Evolutionary conservation across 306 rosid species (phyloP), one percentile per base, ranked within the genome.

Genomic region (Quercus variabilis): DNA sequence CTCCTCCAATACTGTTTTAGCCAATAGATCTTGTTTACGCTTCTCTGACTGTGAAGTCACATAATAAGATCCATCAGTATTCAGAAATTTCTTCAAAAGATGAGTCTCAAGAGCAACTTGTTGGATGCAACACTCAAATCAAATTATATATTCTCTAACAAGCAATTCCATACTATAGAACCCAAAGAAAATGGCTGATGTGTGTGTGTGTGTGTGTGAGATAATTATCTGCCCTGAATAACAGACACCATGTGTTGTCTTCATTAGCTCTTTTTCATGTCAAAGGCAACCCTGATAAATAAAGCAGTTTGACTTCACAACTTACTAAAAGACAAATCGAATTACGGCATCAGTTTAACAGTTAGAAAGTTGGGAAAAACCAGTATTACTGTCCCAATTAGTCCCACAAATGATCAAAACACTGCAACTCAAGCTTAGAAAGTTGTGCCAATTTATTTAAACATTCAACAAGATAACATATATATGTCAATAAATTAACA

Each of bases 1-100:
- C 86, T 91, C 93, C 91, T 90, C 97, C 86, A 81, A 81, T 75
- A 87, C 89, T 71, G 91, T 88, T 86, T 91, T 89, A 62, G 90
- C 93, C 84, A 91, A 80, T 78, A 90, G 89, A 70, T 91, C 99
- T 85, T 86, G 95, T 73, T 92, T 91, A 38, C 89, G 91, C 83
- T 90, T 90, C 85, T 90, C 97, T 17, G 98, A 93, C 99, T 91
- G 89, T 73, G 80, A 86, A 55, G 75, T 74, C n/a, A 52, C 41
- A 38, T 1, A 75, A 19, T 19, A 76, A 17, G 28, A 57, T 33
- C 55, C 43, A 74, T 21, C 51, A 69, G 63, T 54, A 63, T 55
- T 74, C 26, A 65, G 51, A 46, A 56, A 64, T 15, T 18, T 64
- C 62, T 55, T 78, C 67, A 46, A 38, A 35, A 58, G 73, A 60